phyloP scores from a whole-genome alignment of 169 alveolate genomes.

The Plasmodium ovale region DNA sequence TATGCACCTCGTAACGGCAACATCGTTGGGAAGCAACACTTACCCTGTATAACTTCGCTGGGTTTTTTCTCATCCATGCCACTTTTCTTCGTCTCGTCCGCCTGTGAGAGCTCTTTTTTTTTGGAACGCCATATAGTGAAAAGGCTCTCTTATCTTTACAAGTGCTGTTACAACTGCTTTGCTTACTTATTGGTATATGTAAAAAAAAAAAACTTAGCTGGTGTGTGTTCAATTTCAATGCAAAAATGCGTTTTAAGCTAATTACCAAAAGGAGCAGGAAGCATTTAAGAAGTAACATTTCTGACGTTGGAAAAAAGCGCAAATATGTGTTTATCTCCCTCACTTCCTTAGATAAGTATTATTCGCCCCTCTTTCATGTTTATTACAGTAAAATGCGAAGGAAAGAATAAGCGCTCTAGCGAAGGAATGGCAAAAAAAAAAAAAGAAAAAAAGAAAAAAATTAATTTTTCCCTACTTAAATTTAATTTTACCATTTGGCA shows the following conservation, averaged over 20 bases:
- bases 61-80: conserved; percentile 88
- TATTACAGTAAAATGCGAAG: conserved; percentile 1
- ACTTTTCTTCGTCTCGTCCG: conserved; percentile 84
- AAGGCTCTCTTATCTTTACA: conserved; percentile 19
- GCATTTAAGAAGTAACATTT: conserved; percentile 34
- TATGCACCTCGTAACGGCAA: too few relatives aligned
- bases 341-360: neutral
- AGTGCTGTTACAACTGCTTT: conserved; percentile 2
- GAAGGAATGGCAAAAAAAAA: neutral
- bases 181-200: conserved; percentile 22
- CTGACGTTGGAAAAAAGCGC: conserved; percentile 22
- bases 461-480: too few relatives aligned
- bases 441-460: conserved; percentile 13
- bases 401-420: neutral
- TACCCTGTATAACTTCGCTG: conserved; percentile 81
- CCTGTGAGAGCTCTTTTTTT: conserved; percentile 86
- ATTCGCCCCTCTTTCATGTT: conserved; percentile 1
- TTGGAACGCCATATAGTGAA: conserved; percentile 84
- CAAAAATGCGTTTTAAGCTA: conserved; percentile 1
- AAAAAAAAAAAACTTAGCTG: conserved; percentile 52
- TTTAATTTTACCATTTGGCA: too few relatives aligned
- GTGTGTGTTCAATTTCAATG: conserved; percentile 17
- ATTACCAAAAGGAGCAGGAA: conserved; percentile 24
- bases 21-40: too few relatives aligned
- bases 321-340: neutral